Conservation (phyloP, 169 alveolate species). For the Amoebophrya sp. region DNA sequence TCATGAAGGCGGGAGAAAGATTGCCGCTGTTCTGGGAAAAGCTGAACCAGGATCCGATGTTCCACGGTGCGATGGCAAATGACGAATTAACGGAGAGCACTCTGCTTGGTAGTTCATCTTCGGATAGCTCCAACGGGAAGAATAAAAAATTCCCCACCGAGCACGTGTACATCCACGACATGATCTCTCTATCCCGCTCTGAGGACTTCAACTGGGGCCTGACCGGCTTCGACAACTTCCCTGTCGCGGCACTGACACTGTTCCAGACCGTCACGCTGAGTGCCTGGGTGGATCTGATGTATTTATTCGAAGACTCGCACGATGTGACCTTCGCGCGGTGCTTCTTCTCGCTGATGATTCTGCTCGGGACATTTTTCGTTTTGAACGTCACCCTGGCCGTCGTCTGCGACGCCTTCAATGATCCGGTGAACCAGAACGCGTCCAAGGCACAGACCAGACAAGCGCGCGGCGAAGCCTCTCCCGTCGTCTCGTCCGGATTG, state of each 20-base stretch:
- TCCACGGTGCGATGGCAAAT: too few species aligned
- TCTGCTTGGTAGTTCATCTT: too few species aligned
- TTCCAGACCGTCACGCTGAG: background rate
- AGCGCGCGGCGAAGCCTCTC: too few species aligned
- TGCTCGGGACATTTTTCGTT: background rate
- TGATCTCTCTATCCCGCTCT: background rate
- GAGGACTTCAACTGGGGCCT: conserved; percentile 24
- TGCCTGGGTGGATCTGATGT: background rate
- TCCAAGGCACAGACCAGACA: too few species aligned
- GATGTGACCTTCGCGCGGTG: background rate
- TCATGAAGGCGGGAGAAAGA: background rate
- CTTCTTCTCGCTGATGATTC: background rate
- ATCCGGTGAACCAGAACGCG: too few species aligned
- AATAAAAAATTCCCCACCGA: too few species aligned
- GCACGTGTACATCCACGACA: background rate
- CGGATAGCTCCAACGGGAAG: too few species aligned
- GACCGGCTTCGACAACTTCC: background rate
- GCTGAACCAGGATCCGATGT: too few species aligned
- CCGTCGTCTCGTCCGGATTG: too few species aligned
- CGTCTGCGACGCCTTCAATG: conserved; percentile 8
- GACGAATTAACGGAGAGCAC: too few species aligned
- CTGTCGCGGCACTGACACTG: background rate
- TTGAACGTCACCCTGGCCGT: background rate
- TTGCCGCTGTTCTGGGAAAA: background rate
- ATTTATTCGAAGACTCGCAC: background rate